A percentile compares a stretch with the other conserved stretches of the same genome.
Conservation (phyloP, 2,329 filamentous ascomycete genomes). For the Blumeriella jaapii region DNA sequence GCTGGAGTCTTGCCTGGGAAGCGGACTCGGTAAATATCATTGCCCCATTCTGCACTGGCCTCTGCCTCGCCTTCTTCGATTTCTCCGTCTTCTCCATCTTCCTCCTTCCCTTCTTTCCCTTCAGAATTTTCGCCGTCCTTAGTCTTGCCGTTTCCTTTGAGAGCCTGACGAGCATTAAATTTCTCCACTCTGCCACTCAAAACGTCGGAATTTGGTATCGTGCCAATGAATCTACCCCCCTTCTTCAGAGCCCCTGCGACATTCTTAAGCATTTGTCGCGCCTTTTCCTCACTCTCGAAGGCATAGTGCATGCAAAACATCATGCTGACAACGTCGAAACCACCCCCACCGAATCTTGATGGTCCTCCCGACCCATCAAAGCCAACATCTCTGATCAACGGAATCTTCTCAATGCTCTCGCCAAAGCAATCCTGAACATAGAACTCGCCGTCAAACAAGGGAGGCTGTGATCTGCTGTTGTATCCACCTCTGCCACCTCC, state of each 20-base stretch:
- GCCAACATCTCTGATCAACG: slow-evolving; percentile 74
- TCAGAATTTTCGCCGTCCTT: slow-evolving; percentile 30
- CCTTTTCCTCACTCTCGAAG: slow-evolving; percentile 85
- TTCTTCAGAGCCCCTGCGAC: slow-evolving; percentile 86
- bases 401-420: slow-evolving; percentile 68
- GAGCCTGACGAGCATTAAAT: slow-evolving; percentile 50
- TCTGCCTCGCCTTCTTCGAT: slow-evolving; percentile 51
- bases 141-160: slow-evolving; percentile 26
- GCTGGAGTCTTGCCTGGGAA: slow-evolving; percentile 75
- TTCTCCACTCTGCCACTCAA: slow-evolving; percentile 67
- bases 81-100: slow-evolving; percentile 32
- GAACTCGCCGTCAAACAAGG: slow-evolving; percentile 77
- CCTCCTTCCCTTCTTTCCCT: slow-evolving; percentile 21
- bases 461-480: slow-evolving; percentile 36
- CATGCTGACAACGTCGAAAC: slow-evolving; percentile 94
- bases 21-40: slow-evolving; percentile 80
- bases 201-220: slow-evolving; percentile 93
- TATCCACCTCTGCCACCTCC: slow-evolving; percentile 39
- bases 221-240: slow-evolving; percentile 86
- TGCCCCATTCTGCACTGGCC: slow-evolving; percentile 73
- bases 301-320: slow-evolving; percentile 99
- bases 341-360: slow-evolving; percentile 59
- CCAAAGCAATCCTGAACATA: slow-evolving; percentile 87
- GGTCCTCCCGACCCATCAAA: slow-evolving; percentile 58
- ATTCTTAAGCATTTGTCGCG: slow-evolving; percentile 84